Base-by-base conservation (phyloP, 305 asterid genomes). In the Fraxinus paxiana region DNA sequence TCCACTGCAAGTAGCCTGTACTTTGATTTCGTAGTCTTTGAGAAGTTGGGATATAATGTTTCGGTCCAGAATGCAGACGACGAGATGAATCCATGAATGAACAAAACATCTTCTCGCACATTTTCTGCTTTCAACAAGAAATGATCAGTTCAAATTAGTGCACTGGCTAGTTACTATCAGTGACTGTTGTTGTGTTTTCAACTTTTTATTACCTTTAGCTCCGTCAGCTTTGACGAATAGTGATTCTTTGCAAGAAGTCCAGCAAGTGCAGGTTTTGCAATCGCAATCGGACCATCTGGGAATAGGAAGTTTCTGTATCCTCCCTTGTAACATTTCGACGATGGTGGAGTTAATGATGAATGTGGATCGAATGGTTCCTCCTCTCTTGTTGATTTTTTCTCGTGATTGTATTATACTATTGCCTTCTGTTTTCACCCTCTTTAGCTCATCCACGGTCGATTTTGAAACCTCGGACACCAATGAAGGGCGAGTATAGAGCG, bases 261-360 rank as follows among this genome's bases (percentile, higher is more conserved):
- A 90, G 0, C 94, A 88, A 12, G 88, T 88, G 84, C 99, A 96
- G 6, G 96, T 94, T 7, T 71, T 74, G 85, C 99, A 96, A 80
- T 88, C 97, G 56, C 99, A 96, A 76, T 96, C 99, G 5, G 98
- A 96, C 99, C 99, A 96, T 82, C 99, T 85, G 0, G 96, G 93
- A 33, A 76, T 56, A 0, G 88, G 89, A 24, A 82, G 87, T 2
- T 83, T 67, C n/a, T 80, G 90, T 51, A 88, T 80, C 83, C 88
- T 89, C 0, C 90, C 94, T 65, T 88, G 97, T 33, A 92, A 86
- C 96, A 91, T 92, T 75, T 86, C 97, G 0, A 93, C 90, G 51
- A 91, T 76, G 77, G 93, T 87, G 65, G 99, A 88, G 20, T 89
- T 89, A 0, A 91, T 90, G 0, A 93, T 86, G 85, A 87, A 91